Evolutionary conservation across 441 rosid species (phyloP), one percentile per base, ranked within the genome.

Genomic region (Omphalea diandra): DNA sequence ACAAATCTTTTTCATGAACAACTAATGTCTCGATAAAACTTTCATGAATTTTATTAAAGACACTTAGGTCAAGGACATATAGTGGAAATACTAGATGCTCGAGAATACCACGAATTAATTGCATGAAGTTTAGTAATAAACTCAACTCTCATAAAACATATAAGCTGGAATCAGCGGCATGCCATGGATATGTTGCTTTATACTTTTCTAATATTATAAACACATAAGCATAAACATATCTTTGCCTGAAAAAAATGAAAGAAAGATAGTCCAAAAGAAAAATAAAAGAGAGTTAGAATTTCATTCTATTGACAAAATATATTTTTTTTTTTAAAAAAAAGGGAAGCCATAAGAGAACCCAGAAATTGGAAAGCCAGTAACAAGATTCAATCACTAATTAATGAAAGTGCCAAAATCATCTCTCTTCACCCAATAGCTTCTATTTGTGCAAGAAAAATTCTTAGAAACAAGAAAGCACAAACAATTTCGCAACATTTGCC

Each of bases 21-120:
- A 65, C 4, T 33, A 47, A 22, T 33, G n/a, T 35, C 47, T 64
- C 43, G 41, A 31, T 64, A 57, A n/a, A 57, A 57, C 41, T 57
- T 18, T 33, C 7, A 32, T 7, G 7, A 46, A 20, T 47, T 50
- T 50, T n/a, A 4, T 50, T 29, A 55, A 15, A 27, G n/a, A 53
- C 33, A 53, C 3, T 24, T 24, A 49, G 29, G 7, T n/a, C 17
- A 20, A 35, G 27, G 46, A n/a, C 20, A 59, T 3, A 59, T 0
- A n/a, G 7, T 8, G 20, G 7, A 10, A 60, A 5, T 14, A 56
- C 8, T 5, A 22, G 43, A 20, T 8, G 44, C 64, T 36, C n/a
- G 5, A 26, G 10, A 53, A 53, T 53, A 26, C 31, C 58, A 53
- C 0, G 26, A 50, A 50, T 18, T 0, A 46, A 17, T 2, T 46